A percentile compares a stretch with the other conserved stretches of the same genome.
These are phyloP conservation scores for Elsinoe necatrix DNA, from an alignment of 2,329 filamentous ascomycete genomes.

Conservation along the genomic window DNA sequence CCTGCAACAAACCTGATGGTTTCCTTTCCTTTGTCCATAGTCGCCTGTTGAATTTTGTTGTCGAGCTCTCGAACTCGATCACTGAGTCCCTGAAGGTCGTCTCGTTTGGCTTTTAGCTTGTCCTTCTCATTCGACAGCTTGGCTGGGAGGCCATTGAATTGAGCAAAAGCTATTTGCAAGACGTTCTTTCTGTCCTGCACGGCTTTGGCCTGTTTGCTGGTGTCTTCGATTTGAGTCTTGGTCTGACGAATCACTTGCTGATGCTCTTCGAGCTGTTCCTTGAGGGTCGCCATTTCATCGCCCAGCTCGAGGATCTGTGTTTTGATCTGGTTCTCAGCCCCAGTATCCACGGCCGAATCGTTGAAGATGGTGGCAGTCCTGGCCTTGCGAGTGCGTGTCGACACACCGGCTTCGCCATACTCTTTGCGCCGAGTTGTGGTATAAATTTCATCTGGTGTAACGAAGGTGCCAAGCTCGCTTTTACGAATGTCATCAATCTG, in stretches of 20 bases:
- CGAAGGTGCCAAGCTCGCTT: slow-evolving; percentile 57
- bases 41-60: slow-evolving; percentile 27
- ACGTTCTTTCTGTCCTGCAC: slow-evolving; percentile 39
- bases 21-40: slow-evolving; percentile 29
- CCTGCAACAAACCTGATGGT: slow-evolving; percentile 51
- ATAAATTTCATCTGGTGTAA: slow-evolving; percentile 58
- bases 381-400: slow-evolving; percentile 58
- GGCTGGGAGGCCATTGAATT: slow-evolving; percentile 58
- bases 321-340: slow-evolving; percentile 54
- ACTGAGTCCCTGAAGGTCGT: slow-evolving; percentile 36
- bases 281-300: slow-evolving; percentile 33
- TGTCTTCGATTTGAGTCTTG: slow-evolving; percentile 36
- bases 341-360: slow-evolving; percentile 62
- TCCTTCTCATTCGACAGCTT: slow-evolving; percentile 55
- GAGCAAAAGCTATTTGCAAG: slow-evolving; percentile 45
- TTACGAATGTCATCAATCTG: slow-evolving; percentile 59
- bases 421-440: slow-evolving; percentile 63
- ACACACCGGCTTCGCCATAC: slow-evolving; percentile 66
- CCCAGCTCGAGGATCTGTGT: slow-evolving; percentile 40
- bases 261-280: slow-evolving; percentile 27
- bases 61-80: slow-evolving; percentile 45
- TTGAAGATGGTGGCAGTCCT: slow-evolving; percentile 61
- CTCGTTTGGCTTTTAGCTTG: slow-evolving; percentile 37
- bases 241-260: slow-evolving; percentile 19
- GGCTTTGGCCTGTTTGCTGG: slow-evolving; percentile 55